These are phyloP conservation scores for Nannochloropsis oceanica DNA, from an alignment of 108 stramenopile genomes.

Conservation along the genomic window DNA sequence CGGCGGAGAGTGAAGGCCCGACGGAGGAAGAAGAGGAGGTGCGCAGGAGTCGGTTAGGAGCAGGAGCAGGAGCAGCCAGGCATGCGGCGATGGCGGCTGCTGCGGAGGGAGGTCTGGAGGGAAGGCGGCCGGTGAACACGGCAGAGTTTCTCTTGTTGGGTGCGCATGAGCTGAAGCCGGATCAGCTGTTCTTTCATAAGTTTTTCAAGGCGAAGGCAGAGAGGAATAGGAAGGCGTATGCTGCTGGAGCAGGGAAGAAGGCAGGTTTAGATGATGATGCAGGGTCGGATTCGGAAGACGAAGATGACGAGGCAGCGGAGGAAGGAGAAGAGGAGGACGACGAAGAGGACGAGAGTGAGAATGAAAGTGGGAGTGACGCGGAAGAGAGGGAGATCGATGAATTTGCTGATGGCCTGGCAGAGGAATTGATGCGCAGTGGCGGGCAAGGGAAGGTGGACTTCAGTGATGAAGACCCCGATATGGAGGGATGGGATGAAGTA, in stretches of 20 bases:
- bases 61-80: not conserved
- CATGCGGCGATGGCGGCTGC: not conserved
- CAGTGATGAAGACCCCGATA: constrained; percentile 82
- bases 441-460: constrained; percentile 52
- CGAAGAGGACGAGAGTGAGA: constrained; percentile 14
- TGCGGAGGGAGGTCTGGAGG: not conserved
- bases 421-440: constrained; percentile 59
- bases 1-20: constrained; percentile 31
- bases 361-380: constrained; percentile 40
- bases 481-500: constrained; percentile 69
- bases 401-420: constrained; percentile 72
- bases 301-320: not conserved
- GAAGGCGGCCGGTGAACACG: constrained; percentile 50
- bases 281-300: not conserved
- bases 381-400: constrained; percentile 50
- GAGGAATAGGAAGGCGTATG: constrained; percentile 58
- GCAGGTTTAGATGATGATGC: not conserved
- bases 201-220: constrained; percentile 68
- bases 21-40: constrained; percentile 43
- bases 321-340: not conserved
- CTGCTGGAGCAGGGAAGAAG: constrained; percentile 40
- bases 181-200: constrained; percentile 75
- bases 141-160: constrained; percentile 46
- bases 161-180: constrained; percentile 41
- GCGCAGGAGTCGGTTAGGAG: constrained; percentile 27